Base-by-base conservation (phyloP, 345 rosid species). In the Rubroshorea leprosula region DNA sequence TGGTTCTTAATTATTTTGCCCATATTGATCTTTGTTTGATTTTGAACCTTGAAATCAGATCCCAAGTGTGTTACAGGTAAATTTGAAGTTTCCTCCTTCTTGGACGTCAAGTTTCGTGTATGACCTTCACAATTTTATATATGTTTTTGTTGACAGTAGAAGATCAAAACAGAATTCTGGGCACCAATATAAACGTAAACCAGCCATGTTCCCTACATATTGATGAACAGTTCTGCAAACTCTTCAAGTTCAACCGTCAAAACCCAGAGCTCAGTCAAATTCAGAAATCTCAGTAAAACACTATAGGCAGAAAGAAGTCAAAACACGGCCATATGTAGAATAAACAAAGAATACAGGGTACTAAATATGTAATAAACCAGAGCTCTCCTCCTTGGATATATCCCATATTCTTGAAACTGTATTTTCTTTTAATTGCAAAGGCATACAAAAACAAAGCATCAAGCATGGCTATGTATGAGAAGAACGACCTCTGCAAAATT, bases 201-300 rank as follows among this genome's bases (percentile, higher is more conserved):
- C n/a, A 21, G 18, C 10, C 24, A 56, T 45, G 6, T 23, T 9
- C 26, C 18, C 10, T 26, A 24, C 27, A 57, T 49, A 61, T 50
- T 11, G 45, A 56, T 65, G 69, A 65, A 49, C 44, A 38, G 57
- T 65, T 64, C 62, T 49, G 23, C 21, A n/a, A 49, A 57, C 45
- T 17, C 11, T 57, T 41, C 57, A n/a, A n/a, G n/a, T n/a, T n/a
- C n/a, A 65, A 65, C 16, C 9, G 3, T 39, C 14, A 39, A 13
- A 39, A 4, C 45, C 2, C 50, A 23, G 11, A n/a, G 35, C 16
- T 23, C n/a, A 27, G 69, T 57, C 62, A 57, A 64, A 55, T 17
- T n/a, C 38, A 29, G 13, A 18, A 35, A 3, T 55, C 29, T n/a
- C 14, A 27, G 24, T 24, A 35, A 51, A 58, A 44, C 22, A 23